Evolutionary conservation across 148 eudicot species (phyloP).

Genomic region (Camellia lanceoleosa): DNA sequence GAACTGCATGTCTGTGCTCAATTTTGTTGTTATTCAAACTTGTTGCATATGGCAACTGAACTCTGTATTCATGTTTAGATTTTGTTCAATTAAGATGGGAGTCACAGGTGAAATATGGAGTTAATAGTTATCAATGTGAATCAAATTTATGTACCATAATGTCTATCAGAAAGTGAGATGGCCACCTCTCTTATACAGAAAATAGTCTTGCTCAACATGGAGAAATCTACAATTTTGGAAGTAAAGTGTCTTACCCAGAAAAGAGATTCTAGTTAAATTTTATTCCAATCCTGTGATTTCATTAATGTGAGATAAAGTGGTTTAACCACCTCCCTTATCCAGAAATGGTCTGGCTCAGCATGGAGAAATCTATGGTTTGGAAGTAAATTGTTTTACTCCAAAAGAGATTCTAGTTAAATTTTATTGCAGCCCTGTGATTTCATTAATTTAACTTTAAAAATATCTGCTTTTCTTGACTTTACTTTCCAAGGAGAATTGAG

Average conservation of each 20-base stretch:
- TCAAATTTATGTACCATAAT: neutral
- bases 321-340: constrained; percentile 1
- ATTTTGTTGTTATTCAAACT: neutral
- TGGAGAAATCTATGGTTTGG: constrained; percentile 1
- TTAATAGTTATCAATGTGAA: neutral
- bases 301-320: neutral
- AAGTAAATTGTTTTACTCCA: neutral
- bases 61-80: neutral
- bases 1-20: neutral
- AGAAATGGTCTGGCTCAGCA: neutral
- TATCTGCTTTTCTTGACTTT: neutral
- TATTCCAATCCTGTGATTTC: neutral
- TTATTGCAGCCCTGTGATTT: neutral
- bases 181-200: constrained; percentile 1
- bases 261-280: constrained; percentile 1
- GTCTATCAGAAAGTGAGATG: neutral
- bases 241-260: neutral
- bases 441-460: neutral
- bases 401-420: neutral
- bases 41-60: constrained; percentile 2
- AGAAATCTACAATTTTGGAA: neutral
- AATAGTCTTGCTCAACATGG: neutral
- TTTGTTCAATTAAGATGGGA: neutral
- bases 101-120: neutral
- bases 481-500: neutral